These are phyloP conservation scores for Pichia sp. DNA, from an alignment of 1,139 yeast species.

Conservation along the genomic window DNA sequence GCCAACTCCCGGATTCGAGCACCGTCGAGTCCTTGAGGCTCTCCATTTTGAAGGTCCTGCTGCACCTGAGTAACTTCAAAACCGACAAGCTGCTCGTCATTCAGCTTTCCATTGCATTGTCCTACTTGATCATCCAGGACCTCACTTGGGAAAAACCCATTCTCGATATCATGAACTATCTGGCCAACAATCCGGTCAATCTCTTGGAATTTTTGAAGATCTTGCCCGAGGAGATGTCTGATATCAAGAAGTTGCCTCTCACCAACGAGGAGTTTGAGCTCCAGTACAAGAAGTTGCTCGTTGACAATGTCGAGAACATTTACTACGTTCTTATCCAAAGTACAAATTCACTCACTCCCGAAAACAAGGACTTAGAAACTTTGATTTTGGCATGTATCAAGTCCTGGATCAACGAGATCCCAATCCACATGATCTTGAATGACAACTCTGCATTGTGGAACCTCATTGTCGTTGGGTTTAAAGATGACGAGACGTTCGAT, in stretches of 20 bases:
- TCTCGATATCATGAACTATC: conserved; percentile 54
- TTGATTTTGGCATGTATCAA: conserved; percentile 71
- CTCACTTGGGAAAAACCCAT: conserved; percentile 69
- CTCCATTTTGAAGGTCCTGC: conserved; percentile 55
- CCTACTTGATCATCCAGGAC: conserved; percentile 77
- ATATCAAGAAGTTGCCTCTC: conserved; percentile 70
- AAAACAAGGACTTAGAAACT: conserved; percentile 29
- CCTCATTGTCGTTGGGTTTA: conserved; percentile 64
- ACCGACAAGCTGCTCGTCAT: conserved; percentile 58
- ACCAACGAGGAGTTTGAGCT: conserved; percentile 74
- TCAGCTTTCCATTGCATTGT: conserved; percentile 75
- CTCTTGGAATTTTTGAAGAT: conserved; percentile 77
- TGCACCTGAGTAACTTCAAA: conserved; percentile 17
- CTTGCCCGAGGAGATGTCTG: conserved; percentile 86
- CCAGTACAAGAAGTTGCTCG: conserved; percentile 60
- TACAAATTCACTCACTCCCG: conserved; percentile 33
- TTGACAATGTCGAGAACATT: conserved; percentile 65
- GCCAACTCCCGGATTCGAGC: conserved; percentile 55
- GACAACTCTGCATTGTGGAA: conserved; percentile 55
- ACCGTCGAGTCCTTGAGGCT: conserved; percentile 54
- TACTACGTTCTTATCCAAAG: conserved; percentile 55
- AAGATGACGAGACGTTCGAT: conserved; percentile 67
- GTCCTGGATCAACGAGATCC: conserved; percentile 87
- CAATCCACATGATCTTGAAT: conserved; percentile 51
- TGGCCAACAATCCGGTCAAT: conserved; percentile 43